Base-by-base conservation (phyloP, 306 rosid species). In the Cajanus cajan region DNA sequence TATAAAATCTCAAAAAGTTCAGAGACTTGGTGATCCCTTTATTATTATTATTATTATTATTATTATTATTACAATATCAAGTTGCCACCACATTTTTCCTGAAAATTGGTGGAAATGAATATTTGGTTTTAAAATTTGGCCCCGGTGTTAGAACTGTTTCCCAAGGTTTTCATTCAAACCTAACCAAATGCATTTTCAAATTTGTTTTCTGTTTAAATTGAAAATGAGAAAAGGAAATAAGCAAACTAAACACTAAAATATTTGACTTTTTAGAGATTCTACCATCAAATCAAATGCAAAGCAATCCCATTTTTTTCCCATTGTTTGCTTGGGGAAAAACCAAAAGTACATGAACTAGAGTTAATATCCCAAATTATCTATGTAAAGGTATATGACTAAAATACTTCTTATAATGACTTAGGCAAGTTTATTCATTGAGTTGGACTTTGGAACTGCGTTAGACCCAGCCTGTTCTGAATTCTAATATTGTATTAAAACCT, bases 181-280 rank as follows among this genome's bases (percentile, higher is more conserved):
- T 28, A 43, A 68, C 22, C 45, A 16, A 52, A 10, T 21, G 31
- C 37, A 19, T 52, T 77, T 50, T 48, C 24, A 18, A 45, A 39
- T 62, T 34, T 65, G 8, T 10, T 22, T 64, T 34, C 7, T 34
- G 11, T 57, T 50, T 50, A 19, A 66, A 39, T 22, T 51, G 55
- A 36, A 48, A 74, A 58, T 24, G 28, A 9, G 61, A 61, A 28
- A 16, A 24, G 4, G 58, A 58, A 57, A 41, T 58, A 8, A 10
- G 10, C 59, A 37, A 73, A 57, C 28, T 11, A 68, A 68, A 68
- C 40, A 25, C 57, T 14, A 11, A 6, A 9, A 41, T 41, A 48
- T 24, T 54, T 40, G 25, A 13, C 44, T 47, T 50, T 37, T 78
- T 44, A n/a, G 64, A 78, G 64, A 37, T 50, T 80, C 45, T 71